Base-by-base conservation (phyloP, 2,329 filamentous ascomycete species). In the Ambrosiella cleistominuta region DNA sequence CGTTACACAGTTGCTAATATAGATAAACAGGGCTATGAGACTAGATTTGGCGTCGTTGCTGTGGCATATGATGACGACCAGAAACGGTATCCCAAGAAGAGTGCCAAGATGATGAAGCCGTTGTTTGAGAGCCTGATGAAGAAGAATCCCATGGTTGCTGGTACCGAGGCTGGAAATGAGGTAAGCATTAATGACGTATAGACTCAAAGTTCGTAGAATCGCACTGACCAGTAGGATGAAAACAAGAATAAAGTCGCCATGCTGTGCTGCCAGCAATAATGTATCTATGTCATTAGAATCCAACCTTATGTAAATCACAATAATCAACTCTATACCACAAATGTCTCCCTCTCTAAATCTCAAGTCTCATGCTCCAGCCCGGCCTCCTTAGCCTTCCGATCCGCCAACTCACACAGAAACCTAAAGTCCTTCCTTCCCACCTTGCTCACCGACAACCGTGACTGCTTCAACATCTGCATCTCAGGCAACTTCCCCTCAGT, bases 391-490 rank as follows among this genome's bases (percentile, higher is more conserved):
- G 70, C 72, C 64, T 71, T 75, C 58, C 70, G 62, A 62, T 73
- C 70, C 1, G 75, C 79, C 50, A 84, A 64, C 1, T 70, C 66
- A 51, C 79, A 72, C 57, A 89, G 71, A 62, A 78, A 79, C 39
- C 77, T 70, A 82, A 85, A 90, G 68, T 90, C 85, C 0, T 70
- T 70, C 11, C 69, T 70, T 54, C 74, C 76, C 7, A 90, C 85
- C 62, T 75, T 80, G 64, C 79, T 83, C 7, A 97, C 90, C 66
- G 89, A 95, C 57, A 96, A 70, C 44, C 91, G 77, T n/a, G 80
- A 78, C 70, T 89, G 82, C 66, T 83, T 91, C 61, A 96, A 74
- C 70, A 93, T 78, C 70, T 95, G 86, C 81, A 97, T 88, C 54
- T 80, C 77, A 65, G 81, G 79, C 45, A 95, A 71, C 6, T 79